Base-by-base conservation (phyloP, 202 grass and related monocot species). In the Setaria italica region DNA sequence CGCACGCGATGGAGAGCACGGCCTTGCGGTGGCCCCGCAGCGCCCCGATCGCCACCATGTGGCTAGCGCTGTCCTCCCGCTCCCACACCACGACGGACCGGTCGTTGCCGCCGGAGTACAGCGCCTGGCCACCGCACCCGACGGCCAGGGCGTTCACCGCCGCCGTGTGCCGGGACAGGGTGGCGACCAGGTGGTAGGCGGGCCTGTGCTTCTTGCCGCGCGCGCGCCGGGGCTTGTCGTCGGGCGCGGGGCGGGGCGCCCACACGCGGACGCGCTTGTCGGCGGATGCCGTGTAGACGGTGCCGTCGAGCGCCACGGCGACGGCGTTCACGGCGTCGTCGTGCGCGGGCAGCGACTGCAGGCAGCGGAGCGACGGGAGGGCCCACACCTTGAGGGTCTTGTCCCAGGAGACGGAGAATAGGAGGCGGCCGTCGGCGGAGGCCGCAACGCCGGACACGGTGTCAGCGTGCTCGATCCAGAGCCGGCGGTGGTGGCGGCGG, bases 331-430 rank as follows among this genome's bases (percentile, higher is more conserved):
- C 85, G 3, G 95, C 95, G 70, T 98, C 95, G 56, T 95, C 93
- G 74, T 98, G 95, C 49, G 93, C 95, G 2, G 41, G 41, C 21
- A 95, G 67, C 1, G 95, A 98, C 60, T 98, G 92, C 15, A 98
- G 48, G 83, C 95, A 98, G 49, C 95, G 87, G 45, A 95, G 87
- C 1, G 90, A 92, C 21, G 87, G 79, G 17, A 89, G 21, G 48
- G 89, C 80, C 95, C 95, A 98, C 53, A 95, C 79, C 86, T 98
- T 98, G 67, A 98, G 95, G 20, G 93, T 92, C 76, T 65, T 94
- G 87, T 98, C 95, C 95, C 95, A 98, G 32, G 95, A 98, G n/a
- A 89, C 91, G 70, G 95, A 98, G 86, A 95, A 95, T 65, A 98
- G 91, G n/a, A 90, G 78, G 56, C 87, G 86, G 29, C 91, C 84